Evolutionary conservation across 2,329 filamentous ascomycete species (phyloP), one percentile per base, ranked within the genome.

Genomic region (Rutstroemia sp.): DNA sequence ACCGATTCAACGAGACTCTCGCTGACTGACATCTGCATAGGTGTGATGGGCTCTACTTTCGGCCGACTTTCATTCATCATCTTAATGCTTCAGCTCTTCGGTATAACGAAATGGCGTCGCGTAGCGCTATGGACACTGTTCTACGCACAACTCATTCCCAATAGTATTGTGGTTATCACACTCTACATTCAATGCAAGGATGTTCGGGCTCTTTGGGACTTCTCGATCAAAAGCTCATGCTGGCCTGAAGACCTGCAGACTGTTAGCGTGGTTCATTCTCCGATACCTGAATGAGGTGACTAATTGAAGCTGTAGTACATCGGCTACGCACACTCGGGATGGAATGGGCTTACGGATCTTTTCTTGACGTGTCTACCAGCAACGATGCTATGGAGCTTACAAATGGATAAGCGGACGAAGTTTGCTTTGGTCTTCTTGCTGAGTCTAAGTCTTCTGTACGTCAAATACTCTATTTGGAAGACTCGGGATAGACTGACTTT

Each of bases 21-120:
- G 19, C 19, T 30, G 10, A 52, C 10, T 3, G 19, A 37, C 4
- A n/a, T 5, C 19, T 47, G 21, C 18, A n/a, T 44, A 63, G 61
- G 59, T 30, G 51, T 63, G 5, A 59, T 64, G 58, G 57, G 52
- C 4, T 49, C 62, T 23, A 58, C 53, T 4, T 63, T 58, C 25
- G 60, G 61, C 5, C 37, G 61, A 5, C 53, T 59, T 21, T 54
- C 61, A 19, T 59, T 55, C 37, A 56, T 52, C 8, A 45, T 62
- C 4, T 21, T 62, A 42, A 60, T 64, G 60, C 30, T 59, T 5
- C 49, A 63, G 5, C 25, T 64, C 5, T 59, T 63, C 25, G 61
- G 57, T 18, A 62, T 51, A 2, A 59, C 39, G 3, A 57, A 44
- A 23, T 42, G 21, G 5, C 45, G 54, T 9, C 51, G 45, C 8